Percentiles rank a stretch among this genome's conserved stretches.
These are phyloP conservation scores for Eucalyptus sp. DNA, from an alignment of 345 rosid genomes.

Conservation along the genomic window DNA sequence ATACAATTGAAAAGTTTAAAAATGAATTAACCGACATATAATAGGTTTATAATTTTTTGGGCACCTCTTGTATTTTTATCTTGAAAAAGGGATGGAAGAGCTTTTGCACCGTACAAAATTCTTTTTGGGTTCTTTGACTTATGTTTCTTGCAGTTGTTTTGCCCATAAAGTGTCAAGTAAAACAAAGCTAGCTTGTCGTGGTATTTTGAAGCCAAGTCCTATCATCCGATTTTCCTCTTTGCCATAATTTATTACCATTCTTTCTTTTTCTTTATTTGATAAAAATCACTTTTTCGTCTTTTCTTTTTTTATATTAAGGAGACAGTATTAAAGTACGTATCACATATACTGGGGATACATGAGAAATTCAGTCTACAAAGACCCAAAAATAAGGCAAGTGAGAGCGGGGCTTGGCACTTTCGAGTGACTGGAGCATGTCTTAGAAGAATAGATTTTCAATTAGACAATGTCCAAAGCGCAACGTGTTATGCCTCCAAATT, in stretches of 20 bases:
- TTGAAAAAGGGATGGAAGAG: neutral
- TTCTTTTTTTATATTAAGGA: no score
- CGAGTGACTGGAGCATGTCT: neutral
- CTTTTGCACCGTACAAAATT: neutral
- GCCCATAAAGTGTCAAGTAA: neutral
- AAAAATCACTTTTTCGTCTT: neutral
- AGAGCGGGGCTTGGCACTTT: neutral
- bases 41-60: neutral
- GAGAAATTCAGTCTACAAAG: neutral
- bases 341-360: neutral
- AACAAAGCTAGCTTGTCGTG: neutral
- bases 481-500: neutral
- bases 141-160: neutral
- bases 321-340: no score
- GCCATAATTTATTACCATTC: neutral
- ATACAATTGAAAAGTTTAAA: no score
- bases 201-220: neutral
- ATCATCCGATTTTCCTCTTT: no score
- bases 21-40: accelerated
- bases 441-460: neutral
- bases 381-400: neutral
- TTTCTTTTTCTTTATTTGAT: neutral
- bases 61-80: neutral
- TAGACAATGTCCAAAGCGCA: neutral
- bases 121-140: neutral